Evolutionary conservation across 345 rosid species (phyloP), one percentile per base, ranked within the genome.

Genomic region (Pistacia vera): DNA sequence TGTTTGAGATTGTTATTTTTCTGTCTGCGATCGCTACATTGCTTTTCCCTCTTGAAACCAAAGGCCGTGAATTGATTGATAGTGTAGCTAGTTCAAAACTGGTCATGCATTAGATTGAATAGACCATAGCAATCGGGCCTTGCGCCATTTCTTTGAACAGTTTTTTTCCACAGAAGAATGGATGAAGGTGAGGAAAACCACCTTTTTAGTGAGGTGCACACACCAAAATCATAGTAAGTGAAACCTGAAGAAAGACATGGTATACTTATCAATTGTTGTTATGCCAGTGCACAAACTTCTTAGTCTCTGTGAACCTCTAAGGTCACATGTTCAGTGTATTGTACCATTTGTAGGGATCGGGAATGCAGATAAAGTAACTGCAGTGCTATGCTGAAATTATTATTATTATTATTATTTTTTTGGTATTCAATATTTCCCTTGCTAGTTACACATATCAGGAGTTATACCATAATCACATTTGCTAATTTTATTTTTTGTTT

Each of bases 41-140:
- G 75, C 78, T 88, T 55, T 92, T 95, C 79, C 99, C 99, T 0
- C 77, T 88, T 28, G 98, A 95, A 77, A 95, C 99, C 12, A 93
- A 83, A 56, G 99, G 99, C 74, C 86, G 93, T 51, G 84, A 89
- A 1, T 80, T 95, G 74, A 83, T 75, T 6, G 98, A 95, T 66
- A 83, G 61, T 67, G 49, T 90, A 25, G 79, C 89, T 13, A 38
- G 28, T 59, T 36, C 81, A 67, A 59, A 80, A 73, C 49, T 60
- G 74, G 46, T 11, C 35, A 59, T 81, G 30, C 69, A 46, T 35
- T 35, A 20, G 81, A 65, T 57, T 72, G 56, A 73, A 51, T 33
- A 3, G 51, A 65, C 73, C 77, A 17, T 16, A 70, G 56, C 36
- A 35, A 25, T 14, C 7, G 35, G 72, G 61, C 56, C 60, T 46